phyloP scores from a whole-genome alignment of 2,329 filamentous ascomycete genomes.

The Pseudomassariella vexata region DNA sequence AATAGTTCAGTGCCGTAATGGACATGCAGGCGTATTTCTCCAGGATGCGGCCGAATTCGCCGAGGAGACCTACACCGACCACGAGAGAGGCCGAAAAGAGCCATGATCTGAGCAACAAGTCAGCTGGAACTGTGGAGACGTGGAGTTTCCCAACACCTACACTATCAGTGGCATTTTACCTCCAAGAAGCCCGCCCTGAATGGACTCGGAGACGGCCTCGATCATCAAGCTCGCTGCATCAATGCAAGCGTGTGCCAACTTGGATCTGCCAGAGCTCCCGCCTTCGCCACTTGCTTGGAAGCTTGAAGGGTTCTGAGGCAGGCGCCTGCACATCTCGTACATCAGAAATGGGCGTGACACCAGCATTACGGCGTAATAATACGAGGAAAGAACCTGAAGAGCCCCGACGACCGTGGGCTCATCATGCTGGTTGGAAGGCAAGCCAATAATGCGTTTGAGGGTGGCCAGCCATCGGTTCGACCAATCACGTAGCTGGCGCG shows the following conservation, averaged over 20 bases:
- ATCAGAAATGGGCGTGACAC: slow-evolving; percentile 50
- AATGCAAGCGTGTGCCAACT: slow-evolving; percentile 48
- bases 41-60: slow-evolving; percentile 44
- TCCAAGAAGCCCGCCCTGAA: slow-evolving; percentile 35
- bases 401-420: slow-evolving; percentile 35
- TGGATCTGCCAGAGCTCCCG: slow-evolving; percentile 36
- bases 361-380: slow-evolving; percentile 53
- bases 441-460: slow-evolving; percentile 32
- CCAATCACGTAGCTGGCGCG: slow-evolving; percentile 46
- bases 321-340: slow-evolving; percentile 44
- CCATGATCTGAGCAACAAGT: slow-evolving; percentile 37
- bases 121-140: neutral
- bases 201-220: slow-evolving; percentile 38
- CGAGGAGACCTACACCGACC: slow-evolving; percentile 43
- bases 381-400: slow-evolving; percentile 45
- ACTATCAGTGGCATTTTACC: slow-evolving; percentile 42
- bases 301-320: slow-evolving; percentile 27
- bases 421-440: slow-evolving; percentile 15
- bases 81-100: slow-evolving; percentile 48
- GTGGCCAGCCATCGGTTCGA: slow-evolving; percentile 40
- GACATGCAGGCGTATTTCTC: slow-evolving; percentile 44
- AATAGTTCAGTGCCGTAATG: slow-evolving; percentile 42
- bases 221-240: slow-evolving; percentile 50
- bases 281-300: slow-evolving; percentile 15
- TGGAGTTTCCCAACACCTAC: slow-evolving; percentile 28